These are phyloP conservation scores for Endocarpon pusillum DNA, from an alignment of 495 filamentous ascomycete species.

Conservation along the genomic window DNA sequence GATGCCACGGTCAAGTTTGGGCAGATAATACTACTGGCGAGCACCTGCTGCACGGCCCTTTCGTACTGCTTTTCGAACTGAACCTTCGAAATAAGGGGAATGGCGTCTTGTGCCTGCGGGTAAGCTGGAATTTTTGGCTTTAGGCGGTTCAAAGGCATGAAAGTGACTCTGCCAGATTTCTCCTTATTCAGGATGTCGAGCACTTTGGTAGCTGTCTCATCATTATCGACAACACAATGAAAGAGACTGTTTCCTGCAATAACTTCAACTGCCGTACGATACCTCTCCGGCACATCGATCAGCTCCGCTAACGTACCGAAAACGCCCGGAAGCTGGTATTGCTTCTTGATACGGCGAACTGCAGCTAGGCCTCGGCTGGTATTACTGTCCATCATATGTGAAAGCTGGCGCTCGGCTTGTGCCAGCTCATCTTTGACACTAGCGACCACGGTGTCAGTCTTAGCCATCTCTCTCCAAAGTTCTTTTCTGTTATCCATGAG, in stretches of 20 bases:
- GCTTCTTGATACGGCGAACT: constrained; percentile 60
- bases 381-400: constrained; percentile 74
- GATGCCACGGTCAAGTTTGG: constrained; percentile 70
- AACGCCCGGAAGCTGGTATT: constrained; percentile 65
- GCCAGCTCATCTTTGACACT: constrained; percentile 59
- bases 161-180: constrained; percentile 76
- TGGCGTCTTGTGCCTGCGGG: constrained; percentile 70
- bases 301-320: constrained; percentile 89
- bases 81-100: constrained; percentile 74
- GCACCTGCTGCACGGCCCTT: constrained; percentile 78
- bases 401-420: constrained; percentile 56
- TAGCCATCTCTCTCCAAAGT: constrained; percentile 80
- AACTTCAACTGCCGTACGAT: constrained; percentile 79
- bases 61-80: constrained; percentile 63
- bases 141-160: constrained; percentile 79
- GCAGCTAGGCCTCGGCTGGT: constrained; percentile 70
- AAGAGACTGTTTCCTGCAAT: constrained; percentile 87
- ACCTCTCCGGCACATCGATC: constrained; percentile 66
- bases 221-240: constrained; percentile 91
- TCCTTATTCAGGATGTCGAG: constrained; percentile 64
- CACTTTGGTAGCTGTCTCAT: constrained; percentile 67
- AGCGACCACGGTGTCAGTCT: constrained; percentile 56
- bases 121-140: constrained; percentile 50
- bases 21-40: constrained; percentile 90
- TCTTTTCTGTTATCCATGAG: constrained; percentile 79